Percentiles rank a stretch among this genome's conserved stretches.
These are phyloP conservation scores for Ceratorhiza oryzae-sativae DNA, from an alignment of 1,284 basidiomycete genomes.

Conservation along the genomic window DNA sequence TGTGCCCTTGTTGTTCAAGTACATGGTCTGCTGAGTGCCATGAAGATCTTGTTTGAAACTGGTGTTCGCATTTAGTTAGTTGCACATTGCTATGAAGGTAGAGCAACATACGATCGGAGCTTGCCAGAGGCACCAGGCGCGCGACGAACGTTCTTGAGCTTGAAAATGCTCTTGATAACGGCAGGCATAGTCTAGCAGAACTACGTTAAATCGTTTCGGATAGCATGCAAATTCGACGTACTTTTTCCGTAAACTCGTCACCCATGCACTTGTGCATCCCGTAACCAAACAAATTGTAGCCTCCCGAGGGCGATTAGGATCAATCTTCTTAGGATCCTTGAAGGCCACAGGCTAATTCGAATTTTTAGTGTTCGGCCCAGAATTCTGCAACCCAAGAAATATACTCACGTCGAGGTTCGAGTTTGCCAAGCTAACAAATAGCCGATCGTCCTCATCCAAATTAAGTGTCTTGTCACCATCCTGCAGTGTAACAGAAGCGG, in stretches of 20 bases:
- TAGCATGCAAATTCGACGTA: neutral
- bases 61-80: neutral
- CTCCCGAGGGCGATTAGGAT: conserved; percentile 44
- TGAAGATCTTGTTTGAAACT: conserved; percentile 43
- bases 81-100: neutral
- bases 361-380: conserved; percentile 19
- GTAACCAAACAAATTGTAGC: conserved; percentile 44
- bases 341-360: conserved; percentile 50
- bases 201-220: neutral
- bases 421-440: conserved; percentile 43
- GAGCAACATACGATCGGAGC: conserved; percentile 51
- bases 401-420: conserved; percentile 43
- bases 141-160: conserved; percentile 56
- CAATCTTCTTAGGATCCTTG: conserved; percentile 44
- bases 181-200: conserved; percentile 51
- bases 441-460: conserved; percentile 28
- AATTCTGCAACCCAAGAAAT: too few species aligned
- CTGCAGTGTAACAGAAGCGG: conserved; percentile 45
- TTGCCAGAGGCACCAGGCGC: conserved; percentile 57
- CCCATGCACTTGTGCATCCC: conserved; percentile 45
- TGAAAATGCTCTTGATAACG: conserved; percentile 60
- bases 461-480: conserved; percentile 47
- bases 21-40: conserved; percentile 45
- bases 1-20: conserved; percentile 45
- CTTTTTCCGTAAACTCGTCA: conserved; percentile 22